Evolutionary conservation across 2,329 filamentous ascomycete species (phyloP).

Genomic region (Aureobasidium sp.): DNA sequence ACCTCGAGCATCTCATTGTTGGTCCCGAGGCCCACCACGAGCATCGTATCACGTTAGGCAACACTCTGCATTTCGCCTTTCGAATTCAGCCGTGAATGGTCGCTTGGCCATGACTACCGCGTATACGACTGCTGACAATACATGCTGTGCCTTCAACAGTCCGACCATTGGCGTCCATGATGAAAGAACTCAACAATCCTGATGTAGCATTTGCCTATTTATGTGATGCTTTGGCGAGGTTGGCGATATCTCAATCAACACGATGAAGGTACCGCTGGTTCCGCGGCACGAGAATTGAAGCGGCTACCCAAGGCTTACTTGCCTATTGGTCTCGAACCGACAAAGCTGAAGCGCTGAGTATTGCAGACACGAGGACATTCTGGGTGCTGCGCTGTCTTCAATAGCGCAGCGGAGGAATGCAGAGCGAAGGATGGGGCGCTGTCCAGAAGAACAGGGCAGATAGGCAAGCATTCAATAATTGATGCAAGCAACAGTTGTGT

Average conservation of each 20-base stretch:
- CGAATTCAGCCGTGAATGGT: not conserved
- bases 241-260: too few relatives aligned
- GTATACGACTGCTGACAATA: not conserved
- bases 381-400: not conserved
- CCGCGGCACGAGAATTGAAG: not conserved
- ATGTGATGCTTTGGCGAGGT: not conserved
- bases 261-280: not conserved
- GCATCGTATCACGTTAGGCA: slow-evolving; percentile 7
- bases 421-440: not conserved
- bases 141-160: slow-evolving; percentile 3
- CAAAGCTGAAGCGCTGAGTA: slow-evolving; percentile 6
- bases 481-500: slow-evolving; percentile 3
- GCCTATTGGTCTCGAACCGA: not conserved
- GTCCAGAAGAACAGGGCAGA: not conserved
- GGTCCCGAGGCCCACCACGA: not conserved
- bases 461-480: slow-evolving; percentile 3
- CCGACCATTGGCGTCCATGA: not conserved
- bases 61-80: not conserved
- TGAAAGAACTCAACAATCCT: not conserved
- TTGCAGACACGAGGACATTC: not conserved
- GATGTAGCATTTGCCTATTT: slow-evolving; percentile 1
- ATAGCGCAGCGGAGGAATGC: not conserved
- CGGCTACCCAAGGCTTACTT: not conserved
- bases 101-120: not conserved
- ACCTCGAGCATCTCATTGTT: not conserved